Percentiles rank a stretch among this genome's conserved stretches.
phyloP scores from a whole-genome alignment of 148 eudicot species.

The Cornus controversa region DNA sequence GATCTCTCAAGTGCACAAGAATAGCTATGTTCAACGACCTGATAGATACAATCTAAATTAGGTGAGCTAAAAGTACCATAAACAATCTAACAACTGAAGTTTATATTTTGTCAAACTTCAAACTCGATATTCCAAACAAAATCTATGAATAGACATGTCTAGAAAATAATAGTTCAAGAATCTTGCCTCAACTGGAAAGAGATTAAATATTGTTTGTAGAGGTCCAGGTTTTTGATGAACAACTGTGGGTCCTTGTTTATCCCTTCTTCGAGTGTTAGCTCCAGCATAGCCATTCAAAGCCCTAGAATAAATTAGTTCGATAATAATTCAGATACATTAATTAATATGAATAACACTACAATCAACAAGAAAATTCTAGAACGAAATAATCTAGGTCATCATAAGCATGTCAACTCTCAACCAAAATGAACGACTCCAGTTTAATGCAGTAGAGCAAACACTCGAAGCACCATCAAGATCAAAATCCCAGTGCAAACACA shows the following conservation, averaged over 20 bases:
- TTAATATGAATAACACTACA: neutral
- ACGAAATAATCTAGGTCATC: neutral
- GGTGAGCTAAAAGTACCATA: too few relatives aligned
- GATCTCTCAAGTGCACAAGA: conserved; percentile 97
- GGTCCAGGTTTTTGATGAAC: conserved; percentile 89
- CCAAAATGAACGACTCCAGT: neutral
- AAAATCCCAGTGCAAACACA: neutral
- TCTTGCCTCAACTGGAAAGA: conserved; percentile 81
- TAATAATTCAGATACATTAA: neutral
- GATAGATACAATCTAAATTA: conserved; percentile 22
- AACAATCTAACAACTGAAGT: too few relatives aligned
- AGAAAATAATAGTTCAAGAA: conserved; percentile 6
- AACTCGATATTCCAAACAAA: neutral
- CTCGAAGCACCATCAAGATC: neutral
- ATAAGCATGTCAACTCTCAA: neutral
- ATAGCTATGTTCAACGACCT: conserved; percentile 87
- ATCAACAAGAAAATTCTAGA: neutral
- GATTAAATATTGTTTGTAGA: conserved; percentile 77
- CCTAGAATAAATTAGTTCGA: conserved; percentile 32
- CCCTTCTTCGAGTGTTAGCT: conserved; percentile 66
- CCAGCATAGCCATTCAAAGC: conserved; percentile 70
- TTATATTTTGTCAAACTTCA: too few relatives aligned
- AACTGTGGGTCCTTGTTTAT: conserved; percentile 69
- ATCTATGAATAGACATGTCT: neutral
- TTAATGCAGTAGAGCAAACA: neutral